Percentiles rank a stretch among this genome's conserved stretches.
phyloP scores from a whole-genome alignment of 208 protist genomes.

The Acanthamoeba culbertsoni region DNA sequence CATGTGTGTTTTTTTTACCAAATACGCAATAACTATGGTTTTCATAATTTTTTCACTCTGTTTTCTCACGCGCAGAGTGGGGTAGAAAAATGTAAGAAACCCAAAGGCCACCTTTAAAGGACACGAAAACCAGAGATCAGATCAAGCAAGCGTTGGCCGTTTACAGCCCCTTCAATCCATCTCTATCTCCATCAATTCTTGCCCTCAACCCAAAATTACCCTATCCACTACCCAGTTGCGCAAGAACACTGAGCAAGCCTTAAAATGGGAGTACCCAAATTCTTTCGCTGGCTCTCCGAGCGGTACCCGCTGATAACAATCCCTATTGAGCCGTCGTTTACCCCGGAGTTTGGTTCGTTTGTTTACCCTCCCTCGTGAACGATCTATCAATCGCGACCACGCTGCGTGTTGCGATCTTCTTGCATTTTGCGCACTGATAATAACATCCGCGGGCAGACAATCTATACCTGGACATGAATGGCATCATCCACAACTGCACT shows the following conservation, averaged over 20 bases:
- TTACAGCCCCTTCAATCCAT: no score
- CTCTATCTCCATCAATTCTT: neutral
- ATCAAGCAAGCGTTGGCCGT: no score
- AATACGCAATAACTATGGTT: no score
- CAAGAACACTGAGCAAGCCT: neutral
- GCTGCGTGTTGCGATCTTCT: neutral
- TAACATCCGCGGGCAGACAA: conserved; percentile 88
- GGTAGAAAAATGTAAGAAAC: no score
- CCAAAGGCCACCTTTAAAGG: no score
- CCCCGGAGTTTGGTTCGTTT: conserved; percentile 71
- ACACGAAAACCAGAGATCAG: no score
- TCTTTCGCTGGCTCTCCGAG: conserved; percentile 97
- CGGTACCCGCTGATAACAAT: conserved; percentile 94
- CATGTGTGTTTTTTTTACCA: no score
- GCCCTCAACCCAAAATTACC: no score
- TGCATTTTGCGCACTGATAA: neutral
- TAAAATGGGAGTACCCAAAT: conserved; percentile 82
- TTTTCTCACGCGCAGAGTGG: no score
- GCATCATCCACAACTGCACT: conserved; percentile 98
- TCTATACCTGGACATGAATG: conserved; percentile 99
- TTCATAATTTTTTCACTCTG: no score
- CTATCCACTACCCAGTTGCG: no score
- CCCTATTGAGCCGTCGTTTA: conserved; percentile 85
- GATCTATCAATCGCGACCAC: neutral
- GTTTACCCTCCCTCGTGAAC: neutral